Percentiles rank a stretch among this genome's conserved stretches.
Conservation (phyloP, 2,329 filamentous ascomycete species). For the Biscogniauxia sp. region DNA sequence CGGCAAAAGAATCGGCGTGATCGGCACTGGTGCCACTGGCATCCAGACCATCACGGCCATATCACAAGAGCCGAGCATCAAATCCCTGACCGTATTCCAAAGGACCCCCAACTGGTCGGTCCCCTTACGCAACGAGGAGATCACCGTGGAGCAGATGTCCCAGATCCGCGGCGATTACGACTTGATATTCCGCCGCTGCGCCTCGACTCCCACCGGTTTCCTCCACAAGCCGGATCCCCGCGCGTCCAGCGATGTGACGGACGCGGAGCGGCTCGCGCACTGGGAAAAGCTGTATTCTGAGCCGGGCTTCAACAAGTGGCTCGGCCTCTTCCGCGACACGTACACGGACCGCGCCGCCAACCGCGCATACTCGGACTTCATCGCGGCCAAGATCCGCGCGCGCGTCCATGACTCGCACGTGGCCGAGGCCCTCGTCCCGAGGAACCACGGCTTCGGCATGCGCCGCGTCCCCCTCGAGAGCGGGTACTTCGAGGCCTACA, state of each 20-base stretch:
- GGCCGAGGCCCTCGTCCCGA: slow-evolving; percentile 8
- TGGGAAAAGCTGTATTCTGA: slow-evolving; percentile 12
- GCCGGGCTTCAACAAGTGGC: slow-evolving; percentile 7
- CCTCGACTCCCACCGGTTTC: slow-evolving; percentile 9
- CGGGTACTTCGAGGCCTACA: slow-evolving; percentile 35
- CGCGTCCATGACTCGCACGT: slow-evolving; percentile 9
- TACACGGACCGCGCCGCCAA: slow-evolving; percentile 9
- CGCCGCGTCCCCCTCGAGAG: slow-evolving; percentile 40
- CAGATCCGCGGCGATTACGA: neutral
- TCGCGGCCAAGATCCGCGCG: slow-evolving; percentile 9
- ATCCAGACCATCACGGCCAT: slow-evolving; percentile 32
- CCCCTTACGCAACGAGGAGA: slow-evolving; percentile 11
- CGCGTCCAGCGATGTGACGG: slow-evolving; percentile 5
- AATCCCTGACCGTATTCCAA: slow-evolving; percentile 26
- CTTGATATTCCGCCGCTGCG: slow-evolving; percentile 8
- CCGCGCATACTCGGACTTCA: slow-evolving; percentile 4
- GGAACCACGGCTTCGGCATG: slow-evolving; percentile 42
- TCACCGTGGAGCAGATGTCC: neutral
- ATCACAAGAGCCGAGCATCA: slow-evolving; percentile 19
- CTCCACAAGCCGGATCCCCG: slow-evolving; percentile 8
- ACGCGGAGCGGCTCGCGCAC: slow-evolving; percentile 9
- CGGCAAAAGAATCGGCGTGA: slow-evolving; percentile 30
- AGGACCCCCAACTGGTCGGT: slow-evolving; percentile 27
- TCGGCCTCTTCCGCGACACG: slow-evolving; percentile 10
- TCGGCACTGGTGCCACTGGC: slow-evolving; percentile 33